Percentiles rank a stretch among this genome's conserved stretches.
phyloP scores from a whole-genome alignment of 2,329 filamentous ascomycete species.

The Microcyclosporella mali region DNA sequence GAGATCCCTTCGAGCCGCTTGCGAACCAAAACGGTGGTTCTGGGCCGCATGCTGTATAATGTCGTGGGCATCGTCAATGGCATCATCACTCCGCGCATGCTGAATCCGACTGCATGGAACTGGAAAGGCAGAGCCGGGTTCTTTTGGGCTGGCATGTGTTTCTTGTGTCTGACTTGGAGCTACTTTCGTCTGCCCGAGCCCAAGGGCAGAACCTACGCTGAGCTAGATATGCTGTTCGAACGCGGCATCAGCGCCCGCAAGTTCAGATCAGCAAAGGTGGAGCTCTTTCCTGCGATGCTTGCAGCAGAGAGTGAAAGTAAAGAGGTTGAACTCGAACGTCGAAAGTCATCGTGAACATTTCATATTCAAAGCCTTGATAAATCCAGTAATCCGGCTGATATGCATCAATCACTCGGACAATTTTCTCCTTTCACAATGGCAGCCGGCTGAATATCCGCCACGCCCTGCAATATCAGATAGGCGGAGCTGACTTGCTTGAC shows the following conservation, averaged over 20 bases:
- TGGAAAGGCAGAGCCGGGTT: conserved; percentile 26
- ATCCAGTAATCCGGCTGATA: no score
- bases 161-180: conserved; percentile 36
- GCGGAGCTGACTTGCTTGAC: no score
- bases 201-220: conserved; percentile 42
- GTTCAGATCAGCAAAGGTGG: conserved; percentile 26
- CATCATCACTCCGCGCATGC: conserved; percentile 24
- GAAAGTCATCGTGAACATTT: no score
- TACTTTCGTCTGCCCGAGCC: conserved; percentile 41
- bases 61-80: conserved; percentile 22
- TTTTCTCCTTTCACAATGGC: no score
- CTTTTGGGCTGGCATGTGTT: conserved; percentile 37
- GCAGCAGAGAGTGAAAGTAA: no score
- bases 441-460: no score
- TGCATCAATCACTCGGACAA: no score
- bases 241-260: conserved; percentile 38
- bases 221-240: conserved; percentile 53
- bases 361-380: no score
- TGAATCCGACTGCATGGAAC: conserved; percentile 22
- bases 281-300: no score
- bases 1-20: conserved; percentile 28
- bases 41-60: conserved; percentile 29
- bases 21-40: conserved; percentile 25
- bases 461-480: no score
- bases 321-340: no score